A percentile compares a stretch with the other conserved stretches of the same genome.
Evolutionary conservation across 108 stramenopile genomes (phyloP).

Genomic region (Parmales sp.): DNA sequence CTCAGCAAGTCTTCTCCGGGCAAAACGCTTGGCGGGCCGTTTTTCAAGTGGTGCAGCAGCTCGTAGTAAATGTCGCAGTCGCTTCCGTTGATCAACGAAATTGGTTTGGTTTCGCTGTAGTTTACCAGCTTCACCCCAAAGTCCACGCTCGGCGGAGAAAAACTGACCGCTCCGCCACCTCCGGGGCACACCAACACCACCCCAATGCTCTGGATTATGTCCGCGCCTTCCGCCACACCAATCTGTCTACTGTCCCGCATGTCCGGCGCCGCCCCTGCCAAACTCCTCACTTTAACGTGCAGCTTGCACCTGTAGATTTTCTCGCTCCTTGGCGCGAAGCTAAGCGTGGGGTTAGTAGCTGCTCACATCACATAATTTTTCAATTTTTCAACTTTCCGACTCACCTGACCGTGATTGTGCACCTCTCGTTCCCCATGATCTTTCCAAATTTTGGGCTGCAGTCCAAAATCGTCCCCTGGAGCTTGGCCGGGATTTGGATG

Average conservation of each 20-base stretch:
- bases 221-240: constrained; percentile 5
- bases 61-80: constrained; percentile 16
- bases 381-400: too few species aligned
- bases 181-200: constrained; percentile 12
- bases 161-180: constrained; percentile 15
- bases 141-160: constrained; percentile 16
- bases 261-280: constrained; percentile 11
- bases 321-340: constrained; percentile 14
- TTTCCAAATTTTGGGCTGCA: background rate
- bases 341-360: too few species aligned
- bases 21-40: background rate
- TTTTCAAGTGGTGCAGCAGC: background rate
- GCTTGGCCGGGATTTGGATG: background rate
- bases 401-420: background rate
- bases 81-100: constrained; percentile 10
- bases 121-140: constrained; percentile 17
- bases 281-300: constrained; percentile 14
- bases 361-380: too few species aligned
- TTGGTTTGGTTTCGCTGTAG: background rate
- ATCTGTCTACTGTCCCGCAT: constrained; percentile 14
- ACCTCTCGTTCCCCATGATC: constrained; percentile 18
- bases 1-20: background rate
- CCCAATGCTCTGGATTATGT: constrained; percentile 3
- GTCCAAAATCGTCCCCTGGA: background rate
- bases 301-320: background rate